Base-by-base conservation (phyloP, 2,329 filamentous ascomycete species). In the Dactylella cylindrospora region DNA sequence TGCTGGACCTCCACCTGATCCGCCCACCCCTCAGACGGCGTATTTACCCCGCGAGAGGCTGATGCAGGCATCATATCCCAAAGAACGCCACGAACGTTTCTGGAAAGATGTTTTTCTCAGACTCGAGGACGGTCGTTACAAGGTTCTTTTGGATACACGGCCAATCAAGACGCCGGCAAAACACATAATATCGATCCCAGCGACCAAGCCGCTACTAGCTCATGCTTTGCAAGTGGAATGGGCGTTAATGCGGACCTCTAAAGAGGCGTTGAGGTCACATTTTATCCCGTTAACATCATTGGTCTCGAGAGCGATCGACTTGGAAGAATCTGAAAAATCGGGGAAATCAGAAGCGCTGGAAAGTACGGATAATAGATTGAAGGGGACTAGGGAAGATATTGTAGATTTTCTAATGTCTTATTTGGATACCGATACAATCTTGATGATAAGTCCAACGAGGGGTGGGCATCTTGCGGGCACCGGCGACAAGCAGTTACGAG, bases 221-320 rank as follows among this genome's bases (percentile, higher is more conserved):
- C 79, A 84, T 36, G 88, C 88, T 53, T 84, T 98, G 65, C 93
- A 91, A 2, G 76, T 94, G 36, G 93, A 98, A 76, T 98, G 93
- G 93, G 90, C 96, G 72, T 78, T 85, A 41, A 80, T 98, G 62
- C 59, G 65, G 10, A 80, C 84, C 19, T 87, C 86, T 10, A 83
- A 86, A 2, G 85, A 90, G 71, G 88, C 97, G 74, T 88, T 90
- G 0, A 88, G 85, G 72, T 82, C 87, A 59, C 89, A 97, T 74
- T 82, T 94, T 40, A 91, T 96, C 67, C 93, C 93, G 10, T 77
- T 98, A 65, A 97, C 90, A 2, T 90, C 88, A 40, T 80, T 96
- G 12, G 78, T 84, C 17, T 88, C 89, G 65, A 85, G 93, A 38
- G 91, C 90, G 0, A 73, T 91, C 23, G 91, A 97, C 71, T 87